A percentile compares a stretch with the other conserved stretches of the same genome.
These are phyloP conservation scores for Ceratobasidium sp. DNA, from an alignment of 1,284 basidiomycete species.

Conservation along the genomic window DNA sequence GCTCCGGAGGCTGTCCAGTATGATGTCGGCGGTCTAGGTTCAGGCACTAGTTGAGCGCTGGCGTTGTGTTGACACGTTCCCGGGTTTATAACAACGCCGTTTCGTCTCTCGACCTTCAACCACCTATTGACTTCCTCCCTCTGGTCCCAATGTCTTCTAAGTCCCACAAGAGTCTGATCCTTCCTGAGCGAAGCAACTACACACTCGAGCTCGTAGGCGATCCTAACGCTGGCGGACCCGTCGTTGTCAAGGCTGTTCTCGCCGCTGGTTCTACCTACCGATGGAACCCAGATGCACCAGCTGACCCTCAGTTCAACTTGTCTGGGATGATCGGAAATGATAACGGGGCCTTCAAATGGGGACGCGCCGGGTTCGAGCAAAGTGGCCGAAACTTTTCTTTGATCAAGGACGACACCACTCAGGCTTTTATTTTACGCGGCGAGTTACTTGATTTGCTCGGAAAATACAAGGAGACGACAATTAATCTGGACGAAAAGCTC, in stretches of 20 bases:
- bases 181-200: slow-evolving; percentile 19
- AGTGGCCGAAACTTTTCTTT: slow-evolving; percentile 12
- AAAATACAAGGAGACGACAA: not conserved
- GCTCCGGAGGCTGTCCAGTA: no score
- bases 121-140: not conserved
- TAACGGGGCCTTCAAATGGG: slow-evolving; percentile 27
- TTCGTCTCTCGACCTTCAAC: no score
- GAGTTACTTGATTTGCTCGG: slow-evolving; percentile 12
- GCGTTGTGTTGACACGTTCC: no score
- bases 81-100: no score
- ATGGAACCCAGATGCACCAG: slow-evolving; percentile 21
- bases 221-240: not conserved
- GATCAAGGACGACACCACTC: not conserved
- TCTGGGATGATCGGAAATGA: slow-evolving; percentile 29
- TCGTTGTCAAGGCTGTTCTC: not conserved
- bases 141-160: slow-evolving; percentile 10
- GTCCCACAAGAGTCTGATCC: not conserved
- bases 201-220: slow-evolving; percentile 5
- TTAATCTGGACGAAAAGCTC: slow-evolving; percentile 15
- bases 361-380: slow-evolving; percentile 3
- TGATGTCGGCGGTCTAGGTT: no score
- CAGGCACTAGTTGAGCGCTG: no score
- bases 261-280: not conserved
- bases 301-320: slow-evolving; percentile 29
- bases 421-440: not conserved